Conservation (phyloP, 768 basidiomycete genomes). For the Cantharellus anzutake region DNA sequence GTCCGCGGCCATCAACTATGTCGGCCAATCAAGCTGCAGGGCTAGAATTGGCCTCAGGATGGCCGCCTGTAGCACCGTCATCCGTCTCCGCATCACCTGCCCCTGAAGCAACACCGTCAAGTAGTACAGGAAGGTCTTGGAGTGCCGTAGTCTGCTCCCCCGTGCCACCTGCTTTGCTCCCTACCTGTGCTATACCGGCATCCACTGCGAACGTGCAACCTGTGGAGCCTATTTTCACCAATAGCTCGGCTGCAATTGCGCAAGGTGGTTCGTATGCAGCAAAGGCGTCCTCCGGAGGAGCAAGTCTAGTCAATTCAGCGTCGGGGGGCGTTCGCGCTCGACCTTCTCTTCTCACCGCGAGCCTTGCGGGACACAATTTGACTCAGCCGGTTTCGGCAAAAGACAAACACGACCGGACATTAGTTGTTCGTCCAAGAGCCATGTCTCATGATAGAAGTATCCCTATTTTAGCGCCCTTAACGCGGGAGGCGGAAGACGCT, state of each 20-base stretch:
- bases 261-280: neutral
- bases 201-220: too few species aligned
- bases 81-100: neutral
- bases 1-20: neutral
- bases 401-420: neutral
- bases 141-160: neutral
- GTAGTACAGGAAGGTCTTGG: neutral
- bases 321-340: neutral
- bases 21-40: neutral
- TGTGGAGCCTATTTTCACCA: too few species aligned
- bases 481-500: slow-evolving; percentile 34
- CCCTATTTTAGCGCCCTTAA: neutral
- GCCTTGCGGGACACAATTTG: neutral
- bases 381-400: neutral
- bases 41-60: neutral
- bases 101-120: neutral
- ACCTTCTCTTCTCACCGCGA: neutral
- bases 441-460: neutral
- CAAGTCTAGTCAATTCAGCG: neutral
- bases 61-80: neutral
- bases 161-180: neutral
- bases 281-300: neutral
- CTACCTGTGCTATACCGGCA: too few species aligned
- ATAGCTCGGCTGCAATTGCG: neutral
- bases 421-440: neutral